Percentiles rank a stretch among this genome's conserved stretches.
Evolutionary conservation across 2,329 filamentous ascomycete species (phyloP).

Genomic region (Cladosporium velox): DNA sequence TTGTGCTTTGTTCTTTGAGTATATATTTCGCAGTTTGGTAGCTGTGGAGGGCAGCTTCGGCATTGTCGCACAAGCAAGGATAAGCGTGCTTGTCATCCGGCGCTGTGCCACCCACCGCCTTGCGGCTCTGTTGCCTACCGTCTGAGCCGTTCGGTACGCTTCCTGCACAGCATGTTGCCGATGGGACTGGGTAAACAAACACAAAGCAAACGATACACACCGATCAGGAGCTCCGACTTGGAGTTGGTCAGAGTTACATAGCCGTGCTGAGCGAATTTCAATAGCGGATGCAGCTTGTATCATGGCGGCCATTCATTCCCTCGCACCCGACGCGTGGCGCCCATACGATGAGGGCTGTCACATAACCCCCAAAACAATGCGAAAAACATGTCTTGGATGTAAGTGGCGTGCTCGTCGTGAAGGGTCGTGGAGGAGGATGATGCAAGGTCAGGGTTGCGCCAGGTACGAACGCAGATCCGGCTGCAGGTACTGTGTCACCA

Average conservation of each 20-base stretch:
- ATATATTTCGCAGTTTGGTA: not conserved
- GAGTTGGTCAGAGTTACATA: conserved; percentile 1
- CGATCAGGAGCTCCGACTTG: not conserved
- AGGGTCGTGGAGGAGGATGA: not conserved
- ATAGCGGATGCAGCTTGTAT: conserved; percentile 2
- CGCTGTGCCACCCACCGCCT: conserved; percentile 16
- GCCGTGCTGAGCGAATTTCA: not conserved
- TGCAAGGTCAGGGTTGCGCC: conserved; percentile 20
- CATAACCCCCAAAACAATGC: conserved; percentile 12
- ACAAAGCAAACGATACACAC: conserved; percentile 18
- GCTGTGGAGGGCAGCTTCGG: not conserved
- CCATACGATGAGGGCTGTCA: conserved; percentile 22
- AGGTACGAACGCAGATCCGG: conserved; percentile 20
- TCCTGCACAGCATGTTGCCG: not conserved
- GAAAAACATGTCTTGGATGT: conserved; percentile 1
- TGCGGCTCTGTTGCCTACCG: conserved; percentile 16
- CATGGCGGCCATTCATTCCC: conserved; percentile 18
- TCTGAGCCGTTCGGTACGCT: conserved; percentile 7
- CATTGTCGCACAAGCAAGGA: conserved; percentile 17
- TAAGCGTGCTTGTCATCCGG: conserved; percentile 18
- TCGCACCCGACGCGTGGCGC: conserved; percentile 23
- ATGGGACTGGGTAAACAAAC: conserved; percentile 14
- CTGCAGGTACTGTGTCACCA: conserved; percentile 25
- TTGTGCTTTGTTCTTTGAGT: conserved; percentile 12
- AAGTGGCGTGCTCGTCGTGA: conserved; percentile 3